Percentiles rank a stretch among this genome's conserved stretches.
phyloP scores from a whole-genome alignment of 495 filamentous ascomycete species.

The Neurospora discreta region DNA sequence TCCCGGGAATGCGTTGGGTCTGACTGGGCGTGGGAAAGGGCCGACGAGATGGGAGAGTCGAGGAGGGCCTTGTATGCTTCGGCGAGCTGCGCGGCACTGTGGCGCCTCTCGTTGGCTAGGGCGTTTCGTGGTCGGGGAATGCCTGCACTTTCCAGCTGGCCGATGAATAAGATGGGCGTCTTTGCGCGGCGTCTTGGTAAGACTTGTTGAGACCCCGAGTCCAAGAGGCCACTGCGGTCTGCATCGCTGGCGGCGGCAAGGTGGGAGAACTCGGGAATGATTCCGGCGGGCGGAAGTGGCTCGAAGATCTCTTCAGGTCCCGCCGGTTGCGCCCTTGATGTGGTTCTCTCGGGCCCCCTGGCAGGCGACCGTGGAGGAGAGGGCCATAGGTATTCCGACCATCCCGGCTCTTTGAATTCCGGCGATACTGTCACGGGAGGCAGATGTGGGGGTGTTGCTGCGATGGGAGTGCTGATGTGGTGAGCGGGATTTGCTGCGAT shows the following conservation, averaged over 20 bases:
- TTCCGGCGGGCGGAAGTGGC: slow-evolving; percentile 12
- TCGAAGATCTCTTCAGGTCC: slow-evolving; percentile 6
- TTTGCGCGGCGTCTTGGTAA: slow-evolving; percentile 27
- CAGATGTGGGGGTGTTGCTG: slow-evolving; percentile 4
- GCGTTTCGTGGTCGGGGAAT: slow-evolving; percentile 15
- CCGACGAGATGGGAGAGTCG: slow-evolving; percentile 20
- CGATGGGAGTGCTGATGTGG: neutral
- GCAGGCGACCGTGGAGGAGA: slow-evolving; percentile 4
- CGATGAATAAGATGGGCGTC: slow-evolving; percentile 31
- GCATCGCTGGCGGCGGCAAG: slow-evolving; percentile 16
- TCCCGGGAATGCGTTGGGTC: slow-evolving; percentile 7
- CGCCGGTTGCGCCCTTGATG: slow-evolving; percentile 2
- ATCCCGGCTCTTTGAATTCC: slow-evolving; percentile 22
- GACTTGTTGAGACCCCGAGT: neutral
- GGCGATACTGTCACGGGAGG: slow-evolving; percentile 8
- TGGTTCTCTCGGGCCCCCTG: neutral
- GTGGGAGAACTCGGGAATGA: slow-evolving; percentile 31
- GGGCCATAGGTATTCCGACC: slow-evolving; percentile 25
- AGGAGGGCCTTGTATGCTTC: slow-evolving; percentile 34
- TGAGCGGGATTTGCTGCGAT: no score
- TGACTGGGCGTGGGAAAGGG: slow-evolving; percentile 11
- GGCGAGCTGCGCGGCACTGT: slow-evolving; percentile 33
- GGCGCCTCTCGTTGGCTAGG: slow-evolving; percentile 13
- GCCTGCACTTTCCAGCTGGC: slow-evolving; percentile 23
- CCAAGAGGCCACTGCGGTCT: slow-evolving; percentile 5